Evolutionary conservation across 1,139 yeast genomes (phyloP).

Genomic region (Kurtzmaniella natalensis): DNA sequence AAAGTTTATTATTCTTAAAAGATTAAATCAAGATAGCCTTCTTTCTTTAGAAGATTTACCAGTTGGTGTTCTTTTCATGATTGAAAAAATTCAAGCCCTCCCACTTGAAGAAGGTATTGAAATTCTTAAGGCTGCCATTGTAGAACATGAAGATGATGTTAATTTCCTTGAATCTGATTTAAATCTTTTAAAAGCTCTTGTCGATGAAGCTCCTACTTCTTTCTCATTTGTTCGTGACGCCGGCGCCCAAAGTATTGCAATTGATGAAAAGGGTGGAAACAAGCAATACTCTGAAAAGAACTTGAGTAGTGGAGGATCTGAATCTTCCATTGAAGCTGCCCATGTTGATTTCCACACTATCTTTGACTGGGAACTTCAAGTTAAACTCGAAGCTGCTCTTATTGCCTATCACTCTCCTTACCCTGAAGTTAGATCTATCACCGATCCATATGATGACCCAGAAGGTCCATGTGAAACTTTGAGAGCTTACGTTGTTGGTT

Average conservation of each 20-base stretch:
- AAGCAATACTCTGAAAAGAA: not conserved
- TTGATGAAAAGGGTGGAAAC: not conserved
- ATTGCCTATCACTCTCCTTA: constrained; percentile 55
- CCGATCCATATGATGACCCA: constrained; percentile 51
- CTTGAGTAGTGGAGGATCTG: not conserved
- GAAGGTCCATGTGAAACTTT: constrained; percentile 48
- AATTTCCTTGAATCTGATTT: constrained; percentile 15
- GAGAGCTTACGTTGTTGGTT: constrained; percentile 48
- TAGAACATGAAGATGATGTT: constrained; percentile 18
- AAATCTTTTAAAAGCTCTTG: constrained; percentile 13
- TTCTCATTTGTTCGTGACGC: not conserved
- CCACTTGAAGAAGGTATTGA: constrained; percentile 18
- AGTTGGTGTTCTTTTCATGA: constrained; percentile 21
- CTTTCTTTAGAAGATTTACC: constrained; percentile 23
- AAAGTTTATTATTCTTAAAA: constrained; percentile 22
- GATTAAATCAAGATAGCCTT: constrained; percentile 25
- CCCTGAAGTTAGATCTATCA: constrained; percentile 59
- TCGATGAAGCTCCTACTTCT: constrained; percentile 17
- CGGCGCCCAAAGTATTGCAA: not conserved
- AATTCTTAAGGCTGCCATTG: constrained; percentile 15
- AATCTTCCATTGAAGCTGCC: not conserved
- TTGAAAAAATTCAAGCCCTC: constrained; percentile 24
- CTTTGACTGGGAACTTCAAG: constrained; percentile 24
- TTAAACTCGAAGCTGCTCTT: constrained; percentile 40
- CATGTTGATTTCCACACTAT: constrained; percentile 3